Evolutionary conservation across 2,329 filamentous ascomycete species (phyloP).

Genomic region (Phyllosticta citriasiana): DNA sequence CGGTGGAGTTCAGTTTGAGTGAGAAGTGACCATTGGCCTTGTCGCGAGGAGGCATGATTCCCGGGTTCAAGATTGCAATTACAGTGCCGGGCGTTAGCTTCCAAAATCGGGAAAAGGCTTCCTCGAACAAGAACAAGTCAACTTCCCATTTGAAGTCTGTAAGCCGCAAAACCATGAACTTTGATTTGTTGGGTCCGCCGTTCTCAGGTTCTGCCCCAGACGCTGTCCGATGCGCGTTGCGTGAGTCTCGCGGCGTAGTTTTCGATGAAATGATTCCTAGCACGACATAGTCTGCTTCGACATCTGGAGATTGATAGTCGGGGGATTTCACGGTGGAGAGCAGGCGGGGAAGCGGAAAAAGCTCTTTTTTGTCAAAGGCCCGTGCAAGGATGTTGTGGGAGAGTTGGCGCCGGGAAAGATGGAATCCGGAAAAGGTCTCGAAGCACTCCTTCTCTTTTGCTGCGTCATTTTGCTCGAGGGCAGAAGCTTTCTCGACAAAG

Average conservation of each 20-base stretch:
- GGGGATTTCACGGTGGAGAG: constrained; percentile 74
- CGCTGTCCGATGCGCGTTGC: constrained; percentile 35
- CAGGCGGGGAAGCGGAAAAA: constrained; percentile 70
- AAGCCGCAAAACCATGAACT: constrained; percentile 87
- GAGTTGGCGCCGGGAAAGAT: constrained; percentile 73
- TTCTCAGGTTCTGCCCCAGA: constrained; percentile 32
- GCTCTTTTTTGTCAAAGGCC: constrained; percentile 66
- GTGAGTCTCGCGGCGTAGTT: constrained; percentile 62
- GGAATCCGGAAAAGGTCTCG: constrained; percentile 76
- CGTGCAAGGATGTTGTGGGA: constrained; percentile 72
- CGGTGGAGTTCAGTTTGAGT: constrained; percentile 73
- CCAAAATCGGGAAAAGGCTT: constrained; percentile 87
- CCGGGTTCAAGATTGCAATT: constrained; percentile 83
- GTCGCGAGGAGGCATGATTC: constrained; percentile 76
- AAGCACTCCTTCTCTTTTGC: constrained; percentile 30
- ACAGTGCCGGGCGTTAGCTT: constrained; percentile 87
- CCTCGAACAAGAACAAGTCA: constrained; percentile 84
- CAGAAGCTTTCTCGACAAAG: constrained; percentile 12
- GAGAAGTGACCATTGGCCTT: constrained; percentile 76
- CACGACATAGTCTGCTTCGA: constrained; percentile 82
- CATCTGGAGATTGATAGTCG: constrained; percentile 66
- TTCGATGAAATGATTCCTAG: constrained; percentile 83
- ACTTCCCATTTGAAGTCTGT: constrained; percentile 85
- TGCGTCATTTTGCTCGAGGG: constrained; percentile 21
- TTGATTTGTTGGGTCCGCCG: constrained; percentile 52